These are phyloP conservation scores for Thraustochytrium striatum DNA, from an alignment of 352 stramenopile genomes.

Conservation along the genomic window DNA sequence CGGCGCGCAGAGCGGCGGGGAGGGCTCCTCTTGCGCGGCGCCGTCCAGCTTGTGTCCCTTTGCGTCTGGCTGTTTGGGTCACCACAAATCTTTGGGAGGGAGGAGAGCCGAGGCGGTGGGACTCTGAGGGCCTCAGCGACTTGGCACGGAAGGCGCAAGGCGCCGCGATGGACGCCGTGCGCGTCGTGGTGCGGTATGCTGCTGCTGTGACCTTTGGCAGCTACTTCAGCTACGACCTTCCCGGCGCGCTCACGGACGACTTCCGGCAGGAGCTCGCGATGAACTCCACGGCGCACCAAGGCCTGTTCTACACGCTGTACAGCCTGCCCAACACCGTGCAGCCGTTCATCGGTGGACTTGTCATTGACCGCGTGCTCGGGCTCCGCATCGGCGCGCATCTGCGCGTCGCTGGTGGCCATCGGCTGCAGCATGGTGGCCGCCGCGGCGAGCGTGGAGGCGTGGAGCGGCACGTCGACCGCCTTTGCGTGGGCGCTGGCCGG, in stretches of 20 bases:
- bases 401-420: conserved; percentile 17
- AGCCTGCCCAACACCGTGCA: conserved; percentile 44
- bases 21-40: no score
- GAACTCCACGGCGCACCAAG: conserved; percentile 22
- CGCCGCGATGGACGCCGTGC: conserved; percentile 22
- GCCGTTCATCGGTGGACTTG: conserved; percentile 23
- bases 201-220: conserved; percentile 31
- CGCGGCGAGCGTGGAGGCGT: conserved; percentile 22
- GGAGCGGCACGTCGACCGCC: conserved; percentile 12
- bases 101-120: no score
- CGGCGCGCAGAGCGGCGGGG: no score
- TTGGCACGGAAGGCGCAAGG: no score
- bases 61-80: no score
- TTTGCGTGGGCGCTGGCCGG: conserved; percentile 13
- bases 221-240: conserved; percentile 43
- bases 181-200: conserved; percentile 30
- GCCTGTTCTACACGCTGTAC: conserved; percentile 42
- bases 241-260: conserved; percentile 42
- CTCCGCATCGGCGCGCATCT: conserved; percentile 33
- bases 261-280: conserved; percentile 17
- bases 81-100: no score
- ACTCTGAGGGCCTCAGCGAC: no score
- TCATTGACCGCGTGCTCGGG: conserved; percentile 40
- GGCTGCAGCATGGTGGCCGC: conserved; percentile 25
- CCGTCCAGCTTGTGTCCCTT: no score